phyloP scores from a whole-genome alignment of 2,329 filamentous ascomycete genomes.

The Aschersonia sp. region DNA sequence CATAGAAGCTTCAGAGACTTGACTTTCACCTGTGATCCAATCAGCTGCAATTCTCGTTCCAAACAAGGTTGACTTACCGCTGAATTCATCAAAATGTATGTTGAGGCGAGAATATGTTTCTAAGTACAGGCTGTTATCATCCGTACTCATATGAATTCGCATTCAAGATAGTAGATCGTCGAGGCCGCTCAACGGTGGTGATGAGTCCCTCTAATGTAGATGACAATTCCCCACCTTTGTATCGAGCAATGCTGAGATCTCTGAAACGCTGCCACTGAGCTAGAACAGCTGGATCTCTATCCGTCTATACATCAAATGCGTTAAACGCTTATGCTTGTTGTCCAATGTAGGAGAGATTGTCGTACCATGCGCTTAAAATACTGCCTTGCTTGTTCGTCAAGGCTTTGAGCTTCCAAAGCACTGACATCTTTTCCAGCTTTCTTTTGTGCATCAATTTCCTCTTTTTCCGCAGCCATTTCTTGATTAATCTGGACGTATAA shows the following conservation, averaged over 20 bases:
- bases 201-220: not conserved
- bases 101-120: slow-evolving; percentile 56
- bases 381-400: slow-evolving; percentile 61
- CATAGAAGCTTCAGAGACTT: slow-evolving; percentile 56
- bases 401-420: slow-evolving; percentile 34
- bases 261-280: slow-evolving; percentile 52
- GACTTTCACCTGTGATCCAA: slow-evolving; percentile 50
- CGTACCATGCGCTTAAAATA: slow-evolving; percentile 52
- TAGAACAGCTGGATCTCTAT: slow-evolving; percentile 46
- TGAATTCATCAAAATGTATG: slow-evolving; percentile 56
- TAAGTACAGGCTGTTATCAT: not conserved
- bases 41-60: not conserved
- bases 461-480: slow-evolving; percentile 53
- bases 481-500: slow-evolving; percentile 69
- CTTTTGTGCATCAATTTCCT: slow-evolving; percentile 43
- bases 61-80: slow-evolving; percentile 6
- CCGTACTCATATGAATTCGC: not conserved
- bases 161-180: not conserved
- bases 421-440: slow-evolving; percentile 35
- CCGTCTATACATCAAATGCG: slow-evolving; percentile 24
- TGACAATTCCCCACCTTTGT: slow-evolving; percentile 25
- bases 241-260: slow-evolving; percentile 51
- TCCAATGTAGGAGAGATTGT: not conserved
- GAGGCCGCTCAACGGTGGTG: not conserved
- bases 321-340: not conserved